A percentile compares a stretch with the other conserved stretches of the same genome.
Conservation (phyloP, 2,329 filamentous ascomycete genomes). For the Claviceps capensis region DNA sequence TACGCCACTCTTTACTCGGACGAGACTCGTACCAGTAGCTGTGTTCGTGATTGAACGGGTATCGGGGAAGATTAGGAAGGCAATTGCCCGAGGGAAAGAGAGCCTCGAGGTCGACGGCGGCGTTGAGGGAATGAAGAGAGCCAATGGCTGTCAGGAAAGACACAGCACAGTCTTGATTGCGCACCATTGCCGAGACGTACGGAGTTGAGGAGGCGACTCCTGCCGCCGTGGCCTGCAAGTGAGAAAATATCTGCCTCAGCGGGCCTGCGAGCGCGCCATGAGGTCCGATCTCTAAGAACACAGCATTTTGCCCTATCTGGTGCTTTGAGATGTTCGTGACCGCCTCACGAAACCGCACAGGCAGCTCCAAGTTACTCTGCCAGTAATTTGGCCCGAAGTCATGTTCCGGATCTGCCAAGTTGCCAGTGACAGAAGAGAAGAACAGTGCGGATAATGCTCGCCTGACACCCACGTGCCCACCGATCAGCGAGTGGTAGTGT, state of each 20-base stretch:
- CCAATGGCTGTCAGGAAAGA: conserved; percentile 8
- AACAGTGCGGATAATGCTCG: neutral
- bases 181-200: conserved; percentile 6
- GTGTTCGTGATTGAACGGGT: conserved; percentile 8
- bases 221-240: neutral
- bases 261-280: conserved; percentile 11
- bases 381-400: conserved; percentile 4
- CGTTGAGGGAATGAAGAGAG: neutral
- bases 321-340: neutral
- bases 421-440: conserved; percentile 4
- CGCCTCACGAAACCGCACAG: conserved; percentile 6
- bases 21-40: conserved; percentile 8
- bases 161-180: conserved; percentile 1
- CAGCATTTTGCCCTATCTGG: neutral
- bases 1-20: conserved; percentile 4
- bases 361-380: conserved; percentile 6
- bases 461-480: neutral
- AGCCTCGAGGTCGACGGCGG: conserved; percentile 1
- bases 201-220: neutral
- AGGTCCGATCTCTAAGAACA: conserved; percentile 12
- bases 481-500: neutral
- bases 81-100: conserved; percentile 1
- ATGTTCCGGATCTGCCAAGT: neutral
- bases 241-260: conserved; percentile 8
- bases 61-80: conserved; percentile 7